Base-by-base conservation (phyloP, 2,329 filamentous ascomycete genomes). In the Colletotrichum euphorbiae region DNA sequence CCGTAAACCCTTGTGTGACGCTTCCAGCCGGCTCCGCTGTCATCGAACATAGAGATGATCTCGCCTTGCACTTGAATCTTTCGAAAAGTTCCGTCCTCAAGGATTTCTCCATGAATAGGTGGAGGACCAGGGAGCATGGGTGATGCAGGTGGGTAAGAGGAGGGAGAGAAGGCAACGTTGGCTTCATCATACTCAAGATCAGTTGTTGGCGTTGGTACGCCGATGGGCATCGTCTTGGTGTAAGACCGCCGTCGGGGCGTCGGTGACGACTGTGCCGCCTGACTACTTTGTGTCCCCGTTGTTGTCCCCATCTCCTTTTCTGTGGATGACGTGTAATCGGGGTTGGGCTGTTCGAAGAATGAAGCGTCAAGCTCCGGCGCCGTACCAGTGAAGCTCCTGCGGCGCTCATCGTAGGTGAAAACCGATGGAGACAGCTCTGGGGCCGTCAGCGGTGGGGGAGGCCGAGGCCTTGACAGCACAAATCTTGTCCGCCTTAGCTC, bases 1-100 rank as follows among this genome's bases (percentile, higher is more conserved):
- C 86, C 86, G 70, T 88, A 89, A 28, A 89, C 86, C 28, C 85
- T 82, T 15, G 86, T 89, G 74, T 89, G 87, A 42, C 85, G 82
- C 72, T 81, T 84, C 87, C 86, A 89, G 46, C 81, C 82, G 17
- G 81, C 79, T 4, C 84, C 85, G 12, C 80, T 77, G 64, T 79
- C 79, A 72, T 87, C 82, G 63, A 83, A 76, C 12, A 82, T 78
- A 8, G 82, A 83, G 45, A 87, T 79, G 62, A 85, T 83, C 72
- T 87, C 84, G 31, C 84, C 85, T 52, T 83, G 79, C 4, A 85
- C 77, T 57, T 81, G 79, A 40, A 83, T 78, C 63, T 81, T 79
- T 13, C 75, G 75, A 60, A 36, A 70, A 68, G 52, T 76, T 19
- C 24, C 71, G 71, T 73, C 72, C 38, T 72, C 75, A 15, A 72